A percentile compares a stretch with the other conserved stretches of the same genome.
Conservation (phyloP, 1,284 basidiomycete species). For the Austropuccinia psidii region DNA sequence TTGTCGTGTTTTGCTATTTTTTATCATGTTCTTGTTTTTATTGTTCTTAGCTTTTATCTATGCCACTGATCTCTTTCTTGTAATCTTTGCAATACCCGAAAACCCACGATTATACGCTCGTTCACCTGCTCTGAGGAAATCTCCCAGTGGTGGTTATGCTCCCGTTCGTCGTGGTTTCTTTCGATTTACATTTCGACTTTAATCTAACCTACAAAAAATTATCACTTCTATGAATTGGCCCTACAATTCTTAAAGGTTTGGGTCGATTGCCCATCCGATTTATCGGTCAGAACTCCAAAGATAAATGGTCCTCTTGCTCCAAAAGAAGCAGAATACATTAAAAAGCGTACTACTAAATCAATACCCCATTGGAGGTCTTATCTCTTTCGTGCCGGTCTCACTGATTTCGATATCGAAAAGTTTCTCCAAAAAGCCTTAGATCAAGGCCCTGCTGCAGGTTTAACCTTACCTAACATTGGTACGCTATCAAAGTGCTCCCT, state of each 20-base stretch:
- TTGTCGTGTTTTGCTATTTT: too few relatives aligned
- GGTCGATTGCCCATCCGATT: conserved; percentile 18
- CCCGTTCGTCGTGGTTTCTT: background rate
- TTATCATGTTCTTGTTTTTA: too few relatives aligned
- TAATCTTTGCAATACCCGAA: conserved; percentile 10
- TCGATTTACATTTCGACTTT: background rate
- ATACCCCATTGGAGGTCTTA: conserved; percentile 25
- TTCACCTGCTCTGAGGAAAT: conserved; percentile 22
- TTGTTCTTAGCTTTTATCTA: too few relatives aligned
- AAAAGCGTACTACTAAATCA: conserved; percentile 22
- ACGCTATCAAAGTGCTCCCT: too few relatives aligned
- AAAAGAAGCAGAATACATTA: conserved; percentile 26
- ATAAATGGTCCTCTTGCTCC: conserved; percentile 15
- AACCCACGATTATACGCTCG: conserved; percentile 13
- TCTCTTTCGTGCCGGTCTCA: conserved; percentile 12
- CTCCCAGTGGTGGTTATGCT: conserved; percentile 29
- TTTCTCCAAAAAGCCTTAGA: conserved; percentile 19
- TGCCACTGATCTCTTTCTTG: background rate
- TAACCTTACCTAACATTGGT: conserved; percentile 30
- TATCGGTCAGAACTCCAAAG: conserved; percentile 3
- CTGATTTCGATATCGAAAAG: conserved; percentile 17
- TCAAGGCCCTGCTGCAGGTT: background rate
- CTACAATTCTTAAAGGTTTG: conserved; percentile 30
- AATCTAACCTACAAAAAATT: background rate
- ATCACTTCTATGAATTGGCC: background rate